Evolutionary conservation across 2,329 filamentous ascomycete genomes (phyloP), one percentile per base, ranked within the genome.

Genomic region (Beauveria scarabaeidicola): DNA sequence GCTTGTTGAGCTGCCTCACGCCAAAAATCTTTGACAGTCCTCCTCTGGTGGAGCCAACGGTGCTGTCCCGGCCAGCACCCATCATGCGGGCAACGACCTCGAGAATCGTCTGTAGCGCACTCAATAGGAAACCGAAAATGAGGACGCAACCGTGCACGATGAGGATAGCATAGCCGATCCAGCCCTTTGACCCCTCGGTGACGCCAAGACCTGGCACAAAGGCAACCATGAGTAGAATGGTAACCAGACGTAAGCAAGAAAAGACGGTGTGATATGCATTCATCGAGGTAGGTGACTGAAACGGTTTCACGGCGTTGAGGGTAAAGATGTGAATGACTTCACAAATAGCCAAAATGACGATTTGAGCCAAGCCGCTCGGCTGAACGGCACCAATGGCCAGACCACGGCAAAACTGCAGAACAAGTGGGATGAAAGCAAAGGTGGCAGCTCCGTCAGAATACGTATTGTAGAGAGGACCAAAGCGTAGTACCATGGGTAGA

Each of bases 391-490:
- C 94, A 66, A 99, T 90, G 21, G 91, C 90, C 64, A 97, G 86
- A 60, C 91, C 93, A 38, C 93, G 87, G 61, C 96, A 77, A 69
- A 96, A 86, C 5, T 89, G 96, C 61, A 97, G 78, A 38, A 95
- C 77, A 17, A 96, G 85, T 1, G 93, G 92, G 21, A 97, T 86
- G 46, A 96, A 80, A 7, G 93, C 91, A 72, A 96, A 99, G 0
- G 90, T 86, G 8, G 93, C 90, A 0, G 91, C 91, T 70, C 93
- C 89, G 71, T 99, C 94, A 25, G 90, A 94, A 72, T 96, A 97
- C 0, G 94, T 99, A 74, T 99, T 99, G 74, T 99, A 99, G 8
- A 99, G 78, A 5, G 94, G 91, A 0, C 94, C 94, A 67, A 96
- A 97, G 1, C 91, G 81, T 2, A 99, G 79, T 9, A 97, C 86